These are phyloP conservation scores for Albifimbria verrucaria DNA, from an alignment of 2,329 filamentous ascomycete species.

Conservation along the genomic window DNA sequence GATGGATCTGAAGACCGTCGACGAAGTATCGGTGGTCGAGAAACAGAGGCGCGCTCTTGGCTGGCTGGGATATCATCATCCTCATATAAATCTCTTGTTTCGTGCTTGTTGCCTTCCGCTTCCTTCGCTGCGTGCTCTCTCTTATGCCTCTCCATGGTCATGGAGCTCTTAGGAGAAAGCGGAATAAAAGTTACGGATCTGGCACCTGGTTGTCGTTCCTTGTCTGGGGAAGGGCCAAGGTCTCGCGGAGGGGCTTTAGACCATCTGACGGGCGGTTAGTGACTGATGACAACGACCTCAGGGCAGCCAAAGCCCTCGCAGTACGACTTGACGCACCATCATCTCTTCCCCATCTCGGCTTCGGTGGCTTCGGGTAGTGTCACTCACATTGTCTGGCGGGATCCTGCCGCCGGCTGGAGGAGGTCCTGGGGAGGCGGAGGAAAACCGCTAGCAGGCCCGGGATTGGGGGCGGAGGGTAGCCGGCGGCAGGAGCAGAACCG, in stretches of 20 bases:
- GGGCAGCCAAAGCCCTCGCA: conserved; percentile 11
- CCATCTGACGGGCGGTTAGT: conserved; percentile 25
- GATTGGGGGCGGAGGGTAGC: conserved; percentile 26
- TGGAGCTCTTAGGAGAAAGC: conserved; percentile 46
- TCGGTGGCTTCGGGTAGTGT: conserved; percentile 25
- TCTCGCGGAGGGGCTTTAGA: conserved; percentile 17
- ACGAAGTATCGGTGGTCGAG: conserved; percentile 13
- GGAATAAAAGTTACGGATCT: conserved; percentile 47
- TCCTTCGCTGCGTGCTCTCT: conserved; percentile 26
- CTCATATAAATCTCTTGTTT: conserved; percentile 9
- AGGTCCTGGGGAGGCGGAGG: conserved; percentile 30
- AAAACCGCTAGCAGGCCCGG: too few species aligned
- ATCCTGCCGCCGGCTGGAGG: conserved; percentile 27
- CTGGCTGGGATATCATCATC: conserved; percentile 5
- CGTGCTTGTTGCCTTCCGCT: conserved; percentile 10
- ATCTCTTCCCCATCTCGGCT: conserved; percentile 21
- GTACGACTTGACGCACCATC: conserved; percentile 35
- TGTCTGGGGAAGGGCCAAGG: neutral
- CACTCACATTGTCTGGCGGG: conserved; percentile 43
- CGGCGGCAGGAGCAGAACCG: conserved; percentile 12
- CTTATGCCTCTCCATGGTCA: conserved; percentile 40
- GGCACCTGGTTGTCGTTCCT: conserved; percentile 10
- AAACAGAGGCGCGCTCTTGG: conserved; percentile 13
- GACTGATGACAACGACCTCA: conserved; percentile 1
- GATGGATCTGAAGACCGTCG: conserved; percentile 32